These are phyloP conservation scores for Psilocybe tampanensis DNA, from an alignment of 768 basidiomycete species.

Conservation along the genomic window DNA sequence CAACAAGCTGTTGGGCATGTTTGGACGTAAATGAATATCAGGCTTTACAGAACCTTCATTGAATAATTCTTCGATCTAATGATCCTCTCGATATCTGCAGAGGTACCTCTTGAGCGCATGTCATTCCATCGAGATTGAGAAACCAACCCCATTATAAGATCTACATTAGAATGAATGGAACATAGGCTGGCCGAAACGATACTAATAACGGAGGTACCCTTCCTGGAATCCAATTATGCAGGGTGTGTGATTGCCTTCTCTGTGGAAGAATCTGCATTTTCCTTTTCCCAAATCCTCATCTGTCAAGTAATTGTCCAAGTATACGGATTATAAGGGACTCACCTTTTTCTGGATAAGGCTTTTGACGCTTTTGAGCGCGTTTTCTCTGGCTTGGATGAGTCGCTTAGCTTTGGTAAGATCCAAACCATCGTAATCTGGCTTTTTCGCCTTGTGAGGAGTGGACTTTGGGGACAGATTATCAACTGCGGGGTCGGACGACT, in stretches of 20 bases:
- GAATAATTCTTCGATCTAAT: no score
- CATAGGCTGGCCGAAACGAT: no score
- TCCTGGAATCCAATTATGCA: no score
- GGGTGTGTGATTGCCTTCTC: no score
- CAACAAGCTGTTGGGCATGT: constrained; percentile 2
- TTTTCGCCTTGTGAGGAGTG: constrained; percentile 24
- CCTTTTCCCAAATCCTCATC: background rate
- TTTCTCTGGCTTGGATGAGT: constrained; percentile 70
- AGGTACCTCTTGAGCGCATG: no score
- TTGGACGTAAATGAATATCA: background rate
- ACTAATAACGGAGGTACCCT: no score
- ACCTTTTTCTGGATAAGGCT: constrained; percentile 47
- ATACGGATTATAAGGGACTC: background rate
- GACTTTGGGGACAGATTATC: background rate
- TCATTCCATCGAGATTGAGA: no score
- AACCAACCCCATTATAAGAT: no score
- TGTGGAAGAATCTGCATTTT: background rate
- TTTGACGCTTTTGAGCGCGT: constrained; percentile 65
- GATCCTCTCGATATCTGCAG: no score
- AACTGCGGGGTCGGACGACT: constrained; percentile 1
- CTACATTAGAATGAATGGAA: no score
- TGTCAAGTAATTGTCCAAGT: background rate
- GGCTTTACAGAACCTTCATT: background rate
- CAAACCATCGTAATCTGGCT: constrained; percentile 52
- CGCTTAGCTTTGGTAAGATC: constrained; percentile 68